Conservation (phyloP, 768 basidiomycete genomes). For the Pleurotus djamor region DNA sequence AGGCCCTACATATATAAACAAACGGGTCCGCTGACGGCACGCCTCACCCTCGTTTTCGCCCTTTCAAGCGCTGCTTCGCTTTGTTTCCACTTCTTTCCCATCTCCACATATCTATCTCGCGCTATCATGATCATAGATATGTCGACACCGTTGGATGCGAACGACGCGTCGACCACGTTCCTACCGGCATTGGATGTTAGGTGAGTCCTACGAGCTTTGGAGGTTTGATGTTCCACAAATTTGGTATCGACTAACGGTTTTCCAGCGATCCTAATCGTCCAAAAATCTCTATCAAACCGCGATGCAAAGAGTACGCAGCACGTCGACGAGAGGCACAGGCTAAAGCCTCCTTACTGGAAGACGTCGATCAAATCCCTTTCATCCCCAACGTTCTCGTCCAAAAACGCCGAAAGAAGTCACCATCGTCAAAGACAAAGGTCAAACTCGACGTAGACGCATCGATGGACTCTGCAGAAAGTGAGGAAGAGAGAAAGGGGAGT, state of each 20-base stretch:
- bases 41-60: not conserved
- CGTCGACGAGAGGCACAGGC: not conserved
- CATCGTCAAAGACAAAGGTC: not conserved
- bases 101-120: not conserved
- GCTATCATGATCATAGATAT: not conserved
- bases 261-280: not conserved
- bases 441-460: not conserved
- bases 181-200: not conserved
- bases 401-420: not conserved
- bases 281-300: not conserved
- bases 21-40: not conserved
- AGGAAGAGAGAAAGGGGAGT: no score
- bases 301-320: not conserved
- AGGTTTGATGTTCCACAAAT: not conserved
- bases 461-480: no score
- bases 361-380: not conserved
- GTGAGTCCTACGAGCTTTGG: not conserved
- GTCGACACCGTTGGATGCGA: not conserved
- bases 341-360: not conserved
- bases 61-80: not conserved
- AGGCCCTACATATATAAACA: not conserved
- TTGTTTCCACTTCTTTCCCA: not conserved
- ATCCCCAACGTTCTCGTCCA: not conserved
- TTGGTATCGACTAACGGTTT: no score
- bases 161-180: not conserved